Evolutionary conservation across 768 basidiomycete genomes (phyloP), one percentile per base, ranked within the genome.

Genomic region (Leucogyrophana mollusca): DNA sequence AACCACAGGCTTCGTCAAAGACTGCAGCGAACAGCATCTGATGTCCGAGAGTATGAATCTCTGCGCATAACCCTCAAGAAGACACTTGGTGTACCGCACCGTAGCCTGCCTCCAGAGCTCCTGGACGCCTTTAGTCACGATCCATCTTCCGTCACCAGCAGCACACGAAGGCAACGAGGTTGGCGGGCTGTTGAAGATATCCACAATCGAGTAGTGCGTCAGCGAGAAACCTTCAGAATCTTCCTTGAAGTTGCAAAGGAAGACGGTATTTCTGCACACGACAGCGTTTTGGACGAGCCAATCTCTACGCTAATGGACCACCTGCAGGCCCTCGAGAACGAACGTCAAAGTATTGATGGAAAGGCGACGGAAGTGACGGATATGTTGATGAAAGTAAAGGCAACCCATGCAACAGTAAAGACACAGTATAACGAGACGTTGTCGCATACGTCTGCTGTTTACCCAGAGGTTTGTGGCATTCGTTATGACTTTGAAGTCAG

Each of bases 121-220:
- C 63, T 88, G 30, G 87, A 90, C 40, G 83, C 87, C 3, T 81
- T 89, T 56, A 78, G 75, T 30, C 86, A 87, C 49, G 88, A 91
- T 59, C 88, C 88, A 39, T 79, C 85, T 2, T 80, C 83, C n/a
- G 81, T 89, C 16, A 85, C 80, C 3, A 76, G 84, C 14, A 66
- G 76, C 5, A 87, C 87, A 0, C 77, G 82, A 38, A 72, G 77
- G 34, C 71, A 75, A 22, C 70, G 67, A 41, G 79, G 87, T 9
- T 90, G 84, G 83, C 72, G 75, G 50, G 85, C 83, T 2, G 85
- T 89, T 13, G 88, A 91, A 47, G 85, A 91, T 47, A 85, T 89
- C 44, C 73, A 87, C 56, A 57, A 72, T 21, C 81, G 86, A 34
- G 67, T 90, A 16, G 46, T 67, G 18, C 77, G 77, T 24, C 88